Conservation (phyloP, 306 rosid species). For the Ziziphus jujuba region DNA sequence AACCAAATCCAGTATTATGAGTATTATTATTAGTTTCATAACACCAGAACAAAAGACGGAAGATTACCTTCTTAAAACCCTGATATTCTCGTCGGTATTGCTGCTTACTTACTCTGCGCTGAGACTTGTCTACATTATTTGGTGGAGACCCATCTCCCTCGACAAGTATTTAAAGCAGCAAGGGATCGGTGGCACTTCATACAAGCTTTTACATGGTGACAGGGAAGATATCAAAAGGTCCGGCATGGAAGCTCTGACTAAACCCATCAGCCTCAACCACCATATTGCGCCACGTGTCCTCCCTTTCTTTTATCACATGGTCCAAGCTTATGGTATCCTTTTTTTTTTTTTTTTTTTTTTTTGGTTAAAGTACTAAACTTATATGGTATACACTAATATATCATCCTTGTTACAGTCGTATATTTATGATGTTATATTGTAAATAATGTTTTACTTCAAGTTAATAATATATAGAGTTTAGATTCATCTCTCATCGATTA, state of each 20-base stretch:
- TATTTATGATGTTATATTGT: too few relatives aligned
- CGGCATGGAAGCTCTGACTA: slow-evolving; percentile 27
- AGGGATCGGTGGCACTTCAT: slow-evolving; percentile 48
- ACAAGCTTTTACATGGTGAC: slow-evolving; percentile 41
- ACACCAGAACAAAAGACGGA: slow-evolving; percentile 22
- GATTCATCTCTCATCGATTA: too few relatives aligned
- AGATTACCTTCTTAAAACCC: slow-evolving; percentile 22
- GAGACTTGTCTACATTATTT: slow-evolving; percentile 22
- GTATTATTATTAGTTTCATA: neutral
- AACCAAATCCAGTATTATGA: too few relatives aligned
- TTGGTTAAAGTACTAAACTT: neutral
- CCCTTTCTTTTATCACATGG: slow-evolving; percentile 37
- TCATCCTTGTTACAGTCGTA: too few relatives aligned
- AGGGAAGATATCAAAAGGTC: slow-evolving; percentile 27
- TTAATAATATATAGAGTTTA: too few relatives aligned
- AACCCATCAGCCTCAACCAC: slow-evolving; percentile 35
- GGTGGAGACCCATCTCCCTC: slow-evolving; percentile 41
- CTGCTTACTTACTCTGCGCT: slow-evolving; percentile 13
- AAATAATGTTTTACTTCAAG: too few relatives aligned
- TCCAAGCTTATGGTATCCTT: slow-evolving; percentile 40
- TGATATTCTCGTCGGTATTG: slow-evolving; percentile 5
- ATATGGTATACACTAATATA: too few relatives aligned
- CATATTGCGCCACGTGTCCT: slow-evolving; percentile 38
- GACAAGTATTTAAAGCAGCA: slow-evolving; percentile 34
- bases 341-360: too few relatives aligned